Base-by-base conservation (phyloP, 176 grass and related monocot genomes). In the Zizania latifolia region DNA sequence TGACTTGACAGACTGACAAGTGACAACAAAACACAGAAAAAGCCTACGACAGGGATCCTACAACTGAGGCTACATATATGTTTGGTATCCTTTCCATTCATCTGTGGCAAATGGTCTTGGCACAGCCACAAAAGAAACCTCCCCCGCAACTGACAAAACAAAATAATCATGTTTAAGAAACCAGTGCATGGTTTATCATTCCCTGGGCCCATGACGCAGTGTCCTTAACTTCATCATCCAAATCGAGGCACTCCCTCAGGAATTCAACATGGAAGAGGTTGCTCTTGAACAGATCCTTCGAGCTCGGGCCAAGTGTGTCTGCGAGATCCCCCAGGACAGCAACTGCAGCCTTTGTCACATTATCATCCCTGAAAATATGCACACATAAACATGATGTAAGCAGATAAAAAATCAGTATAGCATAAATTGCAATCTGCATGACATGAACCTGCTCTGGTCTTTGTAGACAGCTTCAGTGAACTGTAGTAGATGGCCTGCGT, bases 311-410 rank as follows among this genome's bases (percentile, higher is more conserved):
- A 50, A 97, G 85, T 6, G 85, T 83, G 68, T 97, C 93, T 0
- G 82, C 87, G 26, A 97, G 87, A 86, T 97, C 90, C 13, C 93
- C 93, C 26, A 97, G 71, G 37, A 85, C 90, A 58, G 93, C 93
- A 68, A 92, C 87, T 13, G 93, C 87, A 41, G 90, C 87, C 70
- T 92, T 97, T 44, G 93, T 90, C 76, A 93, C 93, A 19, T 70
- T 86, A 21, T 97, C 93, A 76, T 97, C 89, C 80, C 93, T 97
- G 41, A 36, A 72, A 70, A 15, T 51, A 70, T 10, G 78, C 0
- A 76, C 3, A 65, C 26, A 44, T 29, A 58, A 33, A 71, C 40
- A 63, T 32, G 35, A 22, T 14, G 54, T 77, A 58, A 78, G 70
- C 17, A 62, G 10, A 65, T 50, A 58, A 39, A 17, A 72, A n/a